Conservation (phyloP, 2,329 filamentous ascomycete genomes). For the Sporothrix luriei region DNA sequence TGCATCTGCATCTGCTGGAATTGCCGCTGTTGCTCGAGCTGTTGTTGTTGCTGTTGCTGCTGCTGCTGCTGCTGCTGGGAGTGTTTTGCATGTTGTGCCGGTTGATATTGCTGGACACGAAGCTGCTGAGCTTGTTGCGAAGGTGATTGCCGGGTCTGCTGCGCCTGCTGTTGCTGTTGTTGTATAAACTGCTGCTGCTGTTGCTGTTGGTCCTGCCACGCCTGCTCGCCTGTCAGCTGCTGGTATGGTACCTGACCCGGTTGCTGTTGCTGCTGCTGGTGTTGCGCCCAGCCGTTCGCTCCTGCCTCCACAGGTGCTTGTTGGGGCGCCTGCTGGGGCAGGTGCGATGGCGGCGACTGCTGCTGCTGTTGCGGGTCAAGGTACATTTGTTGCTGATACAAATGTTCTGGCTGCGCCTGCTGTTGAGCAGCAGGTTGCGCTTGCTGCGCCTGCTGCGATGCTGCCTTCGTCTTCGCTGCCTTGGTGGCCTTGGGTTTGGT, state of each 20-base stretch:
- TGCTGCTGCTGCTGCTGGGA: constrained; percentile 24
- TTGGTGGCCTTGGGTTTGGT: constrained; percentile 28
- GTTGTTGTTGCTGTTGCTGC: constrained; percentile 18
- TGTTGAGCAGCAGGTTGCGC: not conserved
- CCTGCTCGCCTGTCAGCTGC: constrained; percentile 9
- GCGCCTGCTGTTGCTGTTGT: constrained; percentile 34
- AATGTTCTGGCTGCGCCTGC: constrained; percentile 15
- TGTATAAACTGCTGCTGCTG: constrained; percentile 27
- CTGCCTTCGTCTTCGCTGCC: constrained; percentile 14
- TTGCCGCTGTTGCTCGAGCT: constrained; percentile 25
- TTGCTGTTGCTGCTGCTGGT: constrained; percentile 18
- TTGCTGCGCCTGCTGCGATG: constrained; percentile 21
- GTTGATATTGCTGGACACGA: constrained; percentile 11
- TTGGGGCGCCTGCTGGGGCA: not conserved
- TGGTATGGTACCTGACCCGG: not conserved
- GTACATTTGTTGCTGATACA: constrained; percentile 29
- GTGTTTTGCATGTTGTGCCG: not conserved
- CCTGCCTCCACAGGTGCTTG: constrained; percentile 2
- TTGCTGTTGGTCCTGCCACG: constrained; percentile 18
- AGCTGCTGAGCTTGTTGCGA: constrained; percentile 26
- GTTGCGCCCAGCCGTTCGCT: constrained; percentile 26
- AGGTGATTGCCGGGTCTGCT: constrained; percentile 36
- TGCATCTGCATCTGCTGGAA: constrained; percentile 22
- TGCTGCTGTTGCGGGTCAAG: constrained; percentile 27
- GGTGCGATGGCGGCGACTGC: not conserved